Base-by-base conservation (phyloP, 148 eudicot species). In the Bassia scoparia region DNA sequence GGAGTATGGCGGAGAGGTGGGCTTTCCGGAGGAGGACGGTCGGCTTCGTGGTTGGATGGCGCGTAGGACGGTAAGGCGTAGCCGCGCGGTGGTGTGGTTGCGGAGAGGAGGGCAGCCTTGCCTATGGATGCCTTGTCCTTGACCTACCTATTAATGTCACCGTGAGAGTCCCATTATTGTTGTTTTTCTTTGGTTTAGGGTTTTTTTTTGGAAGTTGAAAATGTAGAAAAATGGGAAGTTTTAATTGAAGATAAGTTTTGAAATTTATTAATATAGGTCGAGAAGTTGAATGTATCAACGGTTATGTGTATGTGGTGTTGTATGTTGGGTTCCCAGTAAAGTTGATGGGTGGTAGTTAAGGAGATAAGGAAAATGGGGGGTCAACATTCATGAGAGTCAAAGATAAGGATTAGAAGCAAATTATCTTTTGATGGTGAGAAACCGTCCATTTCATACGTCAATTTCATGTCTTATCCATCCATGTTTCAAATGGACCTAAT, bases 41-140 rank as follows among this genome's bases (percentile, higher is more conserved):
- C 73, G 35, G 89, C 83, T 0, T 86, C 71, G 80, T 91, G 97
- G 63, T 87, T 73, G 64, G 97, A n/a, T 89, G 82, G 86, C 82
- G 0, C 91, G 89, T 33, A 91, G 78, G 83, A 91, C 81, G 0
- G 94, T 84, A 7, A 87, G 87, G 61, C 81, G 88, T 72, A 87
- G 83, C 4, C 85, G 59, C 4, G 78, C 72, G 58, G 84, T 74
- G 74, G 68, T 61, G 72, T 66, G 84, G 81, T 54, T 77, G 38
- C 77, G 83, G 86, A 78, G 41, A 87, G 65, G 3, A 86, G 49
- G 9, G 91, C 82, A 16, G 88, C 89, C 67, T 86, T 88, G 78
- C 88, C 86, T 30, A 79, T 62, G 3, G 97, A 84, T 0, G 85
- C 86, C 54, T 89, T 89, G 82, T 89, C 97, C 41, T 91, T 91